Evolutionary conservation across 73 alveolate species (phyloP), one percentile per base, ranked within the genome.

Genomic region (Stentor roeselii): DNA sequence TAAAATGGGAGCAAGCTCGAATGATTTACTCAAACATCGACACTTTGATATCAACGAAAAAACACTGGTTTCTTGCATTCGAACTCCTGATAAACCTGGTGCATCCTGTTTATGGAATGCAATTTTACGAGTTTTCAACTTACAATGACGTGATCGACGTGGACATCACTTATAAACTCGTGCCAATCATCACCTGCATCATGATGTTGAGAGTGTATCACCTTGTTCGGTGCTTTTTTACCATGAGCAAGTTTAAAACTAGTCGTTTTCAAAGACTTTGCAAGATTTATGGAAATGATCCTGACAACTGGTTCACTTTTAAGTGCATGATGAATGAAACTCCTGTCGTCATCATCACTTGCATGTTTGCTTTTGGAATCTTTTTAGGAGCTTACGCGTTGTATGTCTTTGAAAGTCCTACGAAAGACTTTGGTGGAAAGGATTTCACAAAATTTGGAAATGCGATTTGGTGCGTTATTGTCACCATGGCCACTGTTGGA

Each of bases 401-500:
- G 3, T 35, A 90, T 15, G 76, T 88, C 50, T 88, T 77, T 60
- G 93, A 88, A 78, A 74, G 86, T 75, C 93, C 90, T 0, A 30
- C 84, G 11, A 39, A 84, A 0, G 82, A 58, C 36, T 60, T 34
- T 1, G 30, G 86, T n/a, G 93, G 93, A 35, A 67, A 67, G 34
- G 80, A 21, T 32, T 67, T 67, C 2, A 76, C 50, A 1, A 42
- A 82, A 76, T 75, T 84, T 85, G 60, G 82, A 76, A 95, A 93
- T 83, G 90, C 96, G 6, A 78, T 93, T 38, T 95, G 99, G 99
- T 84, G 83, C 59, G 90, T 88, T 76, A 92, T 95, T 2, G 89
- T 95, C 31, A 95, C 97, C 36, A 90, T 93, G 90, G 90, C 95
- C 78, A 86, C 96, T 61, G 92, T 95, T 21, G 98, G 98, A 39